Evolutionary conservation across 2,329 filamentous ascomycete genomes (phyloP).

Genomic region (Harringtonia aguacate): DNA sequence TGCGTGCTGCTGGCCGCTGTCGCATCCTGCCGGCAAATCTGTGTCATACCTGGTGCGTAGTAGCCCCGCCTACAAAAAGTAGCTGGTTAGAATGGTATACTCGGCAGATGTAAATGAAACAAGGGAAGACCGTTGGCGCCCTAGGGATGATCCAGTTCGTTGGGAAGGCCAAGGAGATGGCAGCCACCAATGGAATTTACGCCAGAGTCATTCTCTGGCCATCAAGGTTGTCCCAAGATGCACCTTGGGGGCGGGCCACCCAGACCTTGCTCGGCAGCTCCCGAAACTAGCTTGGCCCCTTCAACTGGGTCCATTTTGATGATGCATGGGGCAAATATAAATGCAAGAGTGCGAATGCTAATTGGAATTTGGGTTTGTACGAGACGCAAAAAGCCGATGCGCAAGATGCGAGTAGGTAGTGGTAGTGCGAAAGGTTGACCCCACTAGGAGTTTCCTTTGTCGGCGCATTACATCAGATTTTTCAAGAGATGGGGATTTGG

Average conservation of each 20-base stretch:
- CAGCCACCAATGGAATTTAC: conserved; percentile 4
- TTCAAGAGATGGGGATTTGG: conserved; percentile 9
- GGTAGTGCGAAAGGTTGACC: conserved; percentile 1
- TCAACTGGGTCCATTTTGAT: not conserved
- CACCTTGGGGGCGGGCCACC: not conserved
- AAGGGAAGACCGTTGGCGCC: not conserved
- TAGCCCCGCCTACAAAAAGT: conserved; percentile 52
- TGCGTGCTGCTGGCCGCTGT: conserved; percentile 1
- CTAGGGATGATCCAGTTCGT: not conserved
- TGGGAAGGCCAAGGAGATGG: not conserved
- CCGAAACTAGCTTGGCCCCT: conserved; percentile 7
- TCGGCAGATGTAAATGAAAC: conserved; percentile 16
- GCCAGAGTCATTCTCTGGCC: conserved; percentile 3
- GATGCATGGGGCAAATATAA: not conserved
- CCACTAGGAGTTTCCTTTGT: conserved; percentile 2
- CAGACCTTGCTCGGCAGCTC: conserved; percentile 5
- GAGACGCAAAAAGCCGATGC: not conserved
- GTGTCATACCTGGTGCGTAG: conserved; percentile 60
- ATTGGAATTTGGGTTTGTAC: conserved; percentile 1
- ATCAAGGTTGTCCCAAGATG: conserved; percentile 10
- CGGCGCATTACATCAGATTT: conserved; percentile 8
- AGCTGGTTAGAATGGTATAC: conserved; percentile 13
- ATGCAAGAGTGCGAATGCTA: not conserved
- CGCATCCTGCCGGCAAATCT: conserved; percentile 10
- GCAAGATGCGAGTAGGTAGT: not conserved